Base-by-base conservation (phyloP, 2,329 filamentous ascomycete species). In the Grosmannia penicillata region DNA sequence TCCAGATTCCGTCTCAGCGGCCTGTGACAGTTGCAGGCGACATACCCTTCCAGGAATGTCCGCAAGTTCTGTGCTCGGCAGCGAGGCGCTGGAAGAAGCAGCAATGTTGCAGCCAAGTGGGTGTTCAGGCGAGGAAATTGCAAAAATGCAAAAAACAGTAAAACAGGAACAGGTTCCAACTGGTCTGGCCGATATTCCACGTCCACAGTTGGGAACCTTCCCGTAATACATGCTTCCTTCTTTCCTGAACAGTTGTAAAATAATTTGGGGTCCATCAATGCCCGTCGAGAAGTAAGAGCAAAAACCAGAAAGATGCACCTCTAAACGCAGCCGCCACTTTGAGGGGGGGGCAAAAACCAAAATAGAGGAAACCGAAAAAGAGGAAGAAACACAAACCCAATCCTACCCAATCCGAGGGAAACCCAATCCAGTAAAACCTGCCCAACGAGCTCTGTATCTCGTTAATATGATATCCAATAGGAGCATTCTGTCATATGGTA, bases 131-230 rank as follows among this genome's bases (percentile, higher is more conserved):
- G n/a, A n/a, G n/a, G n/a, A n/a, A n/a, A n/a, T n/a, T n/a, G n/a
- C n/a, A n/a, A 43, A 49, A 33, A 46, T 52, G 51, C 18, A 37
- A 40, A 38, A 40, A 42, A 48, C 43, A 46, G 46, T 40, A 50
- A 48, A 50, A 46, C 48, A 41, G 24, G 31, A 39, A 27, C 35
- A 37, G 19, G 31, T 38, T 18, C 40, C 41, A 31, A 42, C 44
- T 37, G 33, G 32, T 29, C 32, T 32, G 19, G 36, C 30, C 40
- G 43, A 31, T 41, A 34, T 43, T 45, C 31, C 43, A 43, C 40
- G 43, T 39, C 43, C 41, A 43, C 39, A 42, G 34, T 44, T 34
- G 37, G 17, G 13, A 21, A 42, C 30, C 42, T 32, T 39, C 35
- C 33, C 28, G 33, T 29, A 37, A 37, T 42, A 26, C 31, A 34